Base-by-base conservation (phyloP, 371 early-diverging fungal species). In the Mucor ambiguus region DNA sequence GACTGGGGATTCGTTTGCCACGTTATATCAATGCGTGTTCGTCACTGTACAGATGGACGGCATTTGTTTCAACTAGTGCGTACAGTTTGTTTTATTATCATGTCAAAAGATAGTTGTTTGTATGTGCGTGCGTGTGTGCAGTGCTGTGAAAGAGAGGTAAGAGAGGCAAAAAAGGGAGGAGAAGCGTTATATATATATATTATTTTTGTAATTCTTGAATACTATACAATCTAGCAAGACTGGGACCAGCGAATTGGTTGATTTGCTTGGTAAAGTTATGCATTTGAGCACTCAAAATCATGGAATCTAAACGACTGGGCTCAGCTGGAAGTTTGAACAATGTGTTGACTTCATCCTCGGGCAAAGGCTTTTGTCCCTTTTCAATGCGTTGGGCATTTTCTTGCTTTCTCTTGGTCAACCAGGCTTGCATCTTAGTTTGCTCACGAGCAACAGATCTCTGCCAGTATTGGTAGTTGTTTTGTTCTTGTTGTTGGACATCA, bases 381-480 rank as follows among this genome's bases (percentile, higher is more conserved):
- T 92, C 88, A 29, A 79, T 81, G 58, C 95, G 91, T 18, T 88
- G 78, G 22, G 85, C 89, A 73, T 96, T 96, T 68, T 96, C 94
- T 66, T 87, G 84, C 70, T 88, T 84, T 77, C 88, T 81, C 74
- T 82, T 79, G 48, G 81, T 66, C 22, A 89, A 74, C 76, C 78
- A 86, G 61, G 86, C 83, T 68, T 90, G 85, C 66, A 90, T 75
- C 78, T 85, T 88, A 70, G 85, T 74, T 80, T 94, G 92, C 77
- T 97, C 97, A 78, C 94, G 92, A 66, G 91, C 92, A 72, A 92
- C 86, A 61, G 89, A 89, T 71, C 95, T 90, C 80, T 95, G 91
- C 96, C 96, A 96, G 81, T 94, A 94, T 69, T 92, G 92, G 80
- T 93, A 95, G 78, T 93, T 90, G 89, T 92, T 92, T 68, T 94